A percentile compares a stretch with the other conserved stretches of the same genome.
These are phyloP conservation scores for Russula dissimulans DNA, from an alignment of 768 basidiomycete species.

Conservation along the genomic window DNA sequence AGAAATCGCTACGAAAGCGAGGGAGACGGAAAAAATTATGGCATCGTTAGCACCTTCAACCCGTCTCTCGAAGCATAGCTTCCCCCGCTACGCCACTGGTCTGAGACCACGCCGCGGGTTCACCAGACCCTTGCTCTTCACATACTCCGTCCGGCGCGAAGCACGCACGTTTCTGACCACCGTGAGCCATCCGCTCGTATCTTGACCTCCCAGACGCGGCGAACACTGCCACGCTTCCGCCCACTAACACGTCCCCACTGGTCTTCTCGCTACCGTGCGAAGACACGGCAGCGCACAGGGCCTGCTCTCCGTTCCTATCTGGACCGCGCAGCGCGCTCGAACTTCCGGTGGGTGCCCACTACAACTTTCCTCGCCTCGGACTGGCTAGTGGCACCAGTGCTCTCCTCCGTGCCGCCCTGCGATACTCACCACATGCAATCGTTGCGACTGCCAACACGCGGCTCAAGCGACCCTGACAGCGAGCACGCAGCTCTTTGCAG, in stretches of 20 bases:
- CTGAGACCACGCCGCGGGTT: constrained; percentile 10
- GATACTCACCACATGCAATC: constrained; percentile 4
- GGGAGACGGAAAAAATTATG: constrained; percentile 17
- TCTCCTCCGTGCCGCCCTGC: constrained; percentile 4
- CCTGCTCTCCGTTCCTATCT: constrained; percentile 15
- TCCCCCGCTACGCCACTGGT: constrained; percentile 16
- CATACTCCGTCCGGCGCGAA: neutral
- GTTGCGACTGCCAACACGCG: constrained; percentile 7
- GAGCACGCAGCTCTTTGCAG: constrained; percentile 17
- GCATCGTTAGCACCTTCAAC: constrained; percentile 6
- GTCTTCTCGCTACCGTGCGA: neutral
- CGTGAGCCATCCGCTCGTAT: neutral
- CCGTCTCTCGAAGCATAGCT: constrained; percentile 6
- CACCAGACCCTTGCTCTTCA: constrained; percentile 14
- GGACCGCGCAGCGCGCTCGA: neutral
- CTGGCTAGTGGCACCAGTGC: neutral
- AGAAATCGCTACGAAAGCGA: constrained; percentile 14
- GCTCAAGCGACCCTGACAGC: constrained; percentile 6
- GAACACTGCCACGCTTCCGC: constrained; percentile 9
- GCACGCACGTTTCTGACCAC: constrained; percentile 17
- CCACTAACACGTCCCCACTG: neutral
- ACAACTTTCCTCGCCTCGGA: neutral
- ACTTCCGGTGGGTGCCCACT: constrained; percentile 1
- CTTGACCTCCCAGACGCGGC: neutral
- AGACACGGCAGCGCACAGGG: neutral